phyloP scores from a whole-genome alignment of 768 basidiomycete species.

The Suillus bovinus region DNA sequence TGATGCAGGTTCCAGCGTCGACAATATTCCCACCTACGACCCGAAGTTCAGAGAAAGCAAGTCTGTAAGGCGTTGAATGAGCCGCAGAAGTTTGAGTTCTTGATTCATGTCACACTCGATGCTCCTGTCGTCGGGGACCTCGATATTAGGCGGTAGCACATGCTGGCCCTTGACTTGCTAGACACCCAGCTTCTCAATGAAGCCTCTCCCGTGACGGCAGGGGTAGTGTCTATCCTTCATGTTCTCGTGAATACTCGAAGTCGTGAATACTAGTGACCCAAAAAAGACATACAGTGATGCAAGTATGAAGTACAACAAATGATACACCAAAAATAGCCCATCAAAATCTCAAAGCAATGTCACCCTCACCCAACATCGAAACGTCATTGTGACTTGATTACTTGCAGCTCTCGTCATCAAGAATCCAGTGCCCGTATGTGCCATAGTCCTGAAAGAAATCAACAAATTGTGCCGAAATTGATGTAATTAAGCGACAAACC shows the following conservation, averaged over 20 bases:
- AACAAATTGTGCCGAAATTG: neutral
- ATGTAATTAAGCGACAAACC: conserved; percentile 14
- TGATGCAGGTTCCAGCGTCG: too few species aligned
- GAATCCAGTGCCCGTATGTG: conserved; percentile 26
- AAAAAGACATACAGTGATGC: neutral
- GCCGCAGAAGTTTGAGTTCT: too few species aligned
- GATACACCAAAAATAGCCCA: neutral
- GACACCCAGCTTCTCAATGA: too few species aligned
- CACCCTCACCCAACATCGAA: neutral
- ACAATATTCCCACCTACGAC: too few species aligned
- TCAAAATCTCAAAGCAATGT: neutral
- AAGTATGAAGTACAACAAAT: neutral
- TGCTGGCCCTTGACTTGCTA: too few species aligned
- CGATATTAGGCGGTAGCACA: too few species aligned
- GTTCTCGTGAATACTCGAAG: neutral
- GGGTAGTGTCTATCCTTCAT: neutral
- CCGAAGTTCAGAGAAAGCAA: too few species aligned
- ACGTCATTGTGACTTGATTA: neutral
- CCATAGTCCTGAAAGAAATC: conserved; percentile 17
- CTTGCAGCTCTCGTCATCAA: conserved; percentile 20
- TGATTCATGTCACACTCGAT: too few species aligned
- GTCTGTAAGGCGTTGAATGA: too few species aligned
- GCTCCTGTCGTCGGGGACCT: too few species aligned
- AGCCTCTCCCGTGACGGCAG: too few species aligned
- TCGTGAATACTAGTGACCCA: neutral